Evolutionary conservation across 139 green algal genomes (phyloP), one percentile per base, ranked within the genome.

Genomic region (Micractinium conductrix): DNA sequence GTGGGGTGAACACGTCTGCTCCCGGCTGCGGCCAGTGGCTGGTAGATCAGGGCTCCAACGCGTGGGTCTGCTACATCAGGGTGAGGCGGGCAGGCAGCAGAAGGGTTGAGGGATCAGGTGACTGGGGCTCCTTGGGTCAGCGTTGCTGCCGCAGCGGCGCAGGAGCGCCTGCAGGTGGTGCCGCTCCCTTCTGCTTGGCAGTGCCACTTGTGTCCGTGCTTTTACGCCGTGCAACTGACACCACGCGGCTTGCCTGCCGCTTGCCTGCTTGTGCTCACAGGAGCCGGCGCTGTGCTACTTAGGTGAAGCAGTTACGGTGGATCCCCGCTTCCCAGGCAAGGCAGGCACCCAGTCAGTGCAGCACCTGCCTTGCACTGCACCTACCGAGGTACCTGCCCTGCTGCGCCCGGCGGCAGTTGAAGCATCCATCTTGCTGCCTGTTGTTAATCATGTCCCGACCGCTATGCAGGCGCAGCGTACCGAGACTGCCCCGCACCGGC

Each of bases 11-110:
- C 48, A 85, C 67, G 9, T n/a, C 67, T 9, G n/a, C 38, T 1
- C 12, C 55, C 2, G 79, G 79, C 9, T 85, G 79, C 48, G 67
- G 79, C 24, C 65, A 79, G 79, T 70, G 67, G 79, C 50, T 67
- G 37, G 26, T 85, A 28, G 26, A 12, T 4, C 45, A 69, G 65
- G 79, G 79, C 28, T 60, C 33, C 26, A 69, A 69, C 48, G 35
- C 19, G 5, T 75, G 55, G 62, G 55, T 38, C 1, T 84, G 79
- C 63, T 84, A 68, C 44, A 16, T 81, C 28, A 35, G 48, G 30
- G 74, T 37, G 40, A 5, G 70, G 12, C 28, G 6, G n/a, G 69
- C 16, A 72, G 65, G n/a, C 33, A n/a, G 55, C n/a, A n/a, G n/a
- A n/a, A n/a, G n/a, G n/a, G n/a, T n/a, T n/a, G n/a, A n/a, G n/a